Percentiles rank a stretch among this genome's conserved stretches.
Evolutionary conservation across 2,329 filamentous ascomycete genomes (phyloP).

Genomic region (Curvularia lunata): DNA sequence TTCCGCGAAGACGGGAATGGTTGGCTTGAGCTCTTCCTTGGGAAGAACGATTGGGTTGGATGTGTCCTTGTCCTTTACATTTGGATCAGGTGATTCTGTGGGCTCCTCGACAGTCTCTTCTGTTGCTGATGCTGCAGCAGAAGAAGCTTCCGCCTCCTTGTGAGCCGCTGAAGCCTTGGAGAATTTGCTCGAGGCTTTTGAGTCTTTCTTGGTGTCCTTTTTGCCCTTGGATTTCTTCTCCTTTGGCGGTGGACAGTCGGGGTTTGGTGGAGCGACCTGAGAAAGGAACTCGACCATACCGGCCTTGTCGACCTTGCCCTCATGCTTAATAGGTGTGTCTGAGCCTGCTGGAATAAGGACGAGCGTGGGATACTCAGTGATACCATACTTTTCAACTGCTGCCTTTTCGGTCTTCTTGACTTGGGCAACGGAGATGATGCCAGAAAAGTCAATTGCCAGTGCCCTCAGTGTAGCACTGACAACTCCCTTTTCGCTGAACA

Average conservation of each 20-base stretch:
- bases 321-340: slow-evolving; percentile 72
- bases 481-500: slow-evolving; percentile 93
- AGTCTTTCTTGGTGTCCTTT: slow-evolving; percentile 54
- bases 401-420: slow-evolving; percentile 80
- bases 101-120: slow-evolving; percentile 60
- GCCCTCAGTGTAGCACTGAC: slow-evolving; percentile 83
- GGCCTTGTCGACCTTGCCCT: slow-evolving; percentile 85
- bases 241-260: slow-evolving; percentile 67
- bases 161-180: slow-evolving; percentile 60
- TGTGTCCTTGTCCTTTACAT: slow-evolving; percentile 53
- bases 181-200: slow-evolving; percentile 57
- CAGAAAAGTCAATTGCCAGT: slow-evolving; percentile 89
- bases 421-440: slow-evolving; percentile 78
- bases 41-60: slow-evolving; percentile 59
- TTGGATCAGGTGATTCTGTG: slow-evolving; percentile 62
- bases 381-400: slow-evolving; percentile 74
- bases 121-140: slow-evolving; percentile 56
- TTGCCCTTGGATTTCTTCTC: slow-evolving; percentile 53
- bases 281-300: slow-evolving; percentile 82
- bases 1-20: slow-evolving; percentile 70
- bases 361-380: slow-evolving; percentile 79
- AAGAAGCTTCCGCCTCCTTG: slow-evolving; percentile 56
- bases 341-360: slow-evolving; percentile 77
- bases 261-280: slow-evolving; percentile 78
- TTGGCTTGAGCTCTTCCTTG: slow-evolving; percentile 59